Conservation (phyloP, 345 rosid species). For the Syzygium jambos region DNA sequence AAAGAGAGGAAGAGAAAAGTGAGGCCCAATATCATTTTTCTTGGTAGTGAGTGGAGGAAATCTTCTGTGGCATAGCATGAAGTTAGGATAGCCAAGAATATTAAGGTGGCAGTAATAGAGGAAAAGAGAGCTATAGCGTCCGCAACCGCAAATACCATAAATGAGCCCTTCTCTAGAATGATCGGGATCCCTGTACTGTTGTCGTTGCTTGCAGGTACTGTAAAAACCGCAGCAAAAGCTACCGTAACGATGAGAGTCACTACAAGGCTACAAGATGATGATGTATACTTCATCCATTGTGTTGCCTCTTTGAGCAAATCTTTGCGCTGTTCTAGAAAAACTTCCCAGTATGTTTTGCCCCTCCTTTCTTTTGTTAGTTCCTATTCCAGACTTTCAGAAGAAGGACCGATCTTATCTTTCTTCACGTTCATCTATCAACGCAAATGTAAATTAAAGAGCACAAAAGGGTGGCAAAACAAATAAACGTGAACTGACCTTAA, state of each 20-base stretch:
- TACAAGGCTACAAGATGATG: background rate
- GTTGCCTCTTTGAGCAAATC: background rate
- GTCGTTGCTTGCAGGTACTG: background rate
- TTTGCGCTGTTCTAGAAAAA: background rate
- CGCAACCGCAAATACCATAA: rapidly evolving
- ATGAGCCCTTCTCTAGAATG: rapidly evolving
- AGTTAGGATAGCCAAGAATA: background rate
- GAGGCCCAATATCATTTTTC: background rate
- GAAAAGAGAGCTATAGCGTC: background rate
- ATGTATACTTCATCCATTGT: background rate
- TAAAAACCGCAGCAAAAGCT: background rate
- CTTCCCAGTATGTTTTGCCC: background rate
- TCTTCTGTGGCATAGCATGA: background rate
- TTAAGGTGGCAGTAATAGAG: background rate
- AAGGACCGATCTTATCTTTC: background rate
- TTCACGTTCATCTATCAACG: background rate
- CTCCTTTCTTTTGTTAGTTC: background rate
- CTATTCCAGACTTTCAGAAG: background rate
- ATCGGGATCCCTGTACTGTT: background rate
- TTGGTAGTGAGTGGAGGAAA: background rate
- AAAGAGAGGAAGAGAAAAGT: background rate
- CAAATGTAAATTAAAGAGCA: background rate
- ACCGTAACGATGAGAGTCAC: background rate
- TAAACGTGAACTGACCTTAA: no score
- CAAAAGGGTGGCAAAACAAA: background rate